phyloP scores from a whole-genome alignment of 345 rosid species.

The Lenwebbia sp. region DNA sequence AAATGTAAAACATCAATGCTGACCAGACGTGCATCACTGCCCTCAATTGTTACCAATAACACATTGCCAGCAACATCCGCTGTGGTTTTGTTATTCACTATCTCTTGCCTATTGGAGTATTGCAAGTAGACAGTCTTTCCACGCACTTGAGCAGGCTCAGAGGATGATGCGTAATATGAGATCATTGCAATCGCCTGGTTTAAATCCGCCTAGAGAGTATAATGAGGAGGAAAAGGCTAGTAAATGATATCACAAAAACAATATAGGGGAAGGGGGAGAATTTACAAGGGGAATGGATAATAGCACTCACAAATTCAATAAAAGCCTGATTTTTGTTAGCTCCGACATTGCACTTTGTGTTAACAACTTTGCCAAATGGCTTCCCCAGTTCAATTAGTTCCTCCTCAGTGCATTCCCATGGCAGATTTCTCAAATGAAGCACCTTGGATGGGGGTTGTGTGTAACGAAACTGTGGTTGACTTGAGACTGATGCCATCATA shows the following conservation, averaged over 20 bases:
- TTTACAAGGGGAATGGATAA: not conserved
- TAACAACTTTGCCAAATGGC: slow-evolving; percentile 92
- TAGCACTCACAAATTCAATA: slow-evolving; percentile 81
- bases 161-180: slow-evolving; percentile 89
- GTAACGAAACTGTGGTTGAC: slow-evolving; percentile 97
- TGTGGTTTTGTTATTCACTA: slow-evolving; percentile 92
- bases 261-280: not conserved
- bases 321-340: slow-evolving; percentile 97
- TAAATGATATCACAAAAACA: not conserved
- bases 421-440: slow-evolving; percentile 93
- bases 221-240: not conserved
- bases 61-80: slow-evolving; percentile 99
- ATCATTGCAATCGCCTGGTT: slow-evolving; percentile 99
- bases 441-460: slow-evolving; percentile 99
- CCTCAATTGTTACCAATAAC: slow-evolving; percentile 85
- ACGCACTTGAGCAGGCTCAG: slow-evolving; percentile 98
- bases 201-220: slow-evolving; percentile 58
- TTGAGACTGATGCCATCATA: slow-evolving; percentile 86
- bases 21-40: slow-evolving; percentile 90
- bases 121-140: slow-evolving; percentile 99
- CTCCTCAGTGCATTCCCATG: slow-evolving; percentile 98
- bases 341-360: slow-evolving; percentile 98
- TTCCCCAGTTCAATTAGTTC: slow-evolving; percentile 91
- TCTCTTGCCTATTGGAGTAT: slow-evolving; percentile 96
- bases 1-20: slow-evolving; percentile 96